Percentiles rank a stretch among this genome's conserved stretches.
Conservation (phyloP, 2,329 filamentous ascomycete genomes). For the Tolypocladium amazonense region DNA sequence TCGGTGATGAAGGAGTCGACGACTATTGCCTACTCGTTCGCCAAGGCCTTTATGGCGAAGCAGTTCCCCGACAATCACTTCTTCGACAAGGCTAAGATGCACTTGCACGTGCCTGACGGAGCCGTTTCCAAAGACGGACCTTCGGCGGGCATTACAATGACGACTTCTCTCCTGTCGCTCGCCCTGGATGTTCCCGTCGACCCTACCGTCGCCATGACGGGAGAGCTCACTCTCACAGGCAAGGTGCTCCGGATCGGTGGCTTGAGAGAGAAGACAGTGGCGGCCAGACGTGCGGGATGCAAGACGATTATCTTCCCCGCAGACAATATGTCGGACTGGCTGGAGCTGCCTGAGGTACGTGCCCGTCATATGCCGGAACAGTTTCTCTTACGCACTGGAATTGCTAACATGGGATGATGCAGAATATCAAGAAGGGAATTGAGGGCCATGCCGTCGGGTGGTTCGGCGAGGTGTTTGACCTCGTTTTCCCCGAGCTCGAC, state of each 20-base stretch:
- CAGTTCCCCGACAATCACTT: slow-evolving; percentile 86
- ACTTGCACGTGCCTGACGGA: slow-evolving; percentile 93
- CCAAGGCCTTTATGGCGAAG: slow-evolving; percentile 78
- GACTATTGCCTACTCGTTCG: slow-evolving; percentile 88
- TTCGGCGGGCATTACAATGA: slow-evolving; percentile 94
- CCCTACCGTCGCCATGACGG: slow-evolving; percentile 93
- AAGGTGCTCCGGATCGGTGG: slow-evolving; percentile 95
- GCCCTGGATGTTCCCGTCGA: slow-evolving; percentile 69
- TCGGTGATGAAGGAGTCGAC: slow-evolving; percentile 98
- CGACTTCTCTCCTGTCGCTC: slow-evolving; percentile 80
- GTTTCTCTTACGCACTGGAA: not conserved
- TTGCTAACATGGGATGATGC: slow-evolving; percentile 3
- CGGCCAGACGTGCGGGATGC: slow-evolving; percentile 82
- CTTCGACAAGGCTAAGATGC: slow-evolving; percentile 90
- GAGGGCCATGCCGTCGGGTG: slow-evolving; percentile 84
- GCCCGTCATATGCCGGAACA: not conserved
- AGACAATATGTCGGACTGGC: slow-evolving; percentile 95
- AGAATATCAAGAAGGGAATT: slow-evolving; percentile 98
- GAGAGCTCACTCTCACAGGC: slow-evolving; percentile 90
- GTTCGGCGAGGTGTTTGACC: slow-evolving; percentile 88
- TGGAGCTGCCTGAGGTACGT: slow-evolving; percentile 90
- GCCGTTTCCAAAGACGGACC: slow-evolving; percentile 92
- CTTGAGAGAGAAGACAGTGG: slow-evolving; percentile 92
- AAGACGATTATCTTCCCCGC: slow-evolving; percentile 90
- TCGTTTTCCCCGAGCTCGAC: slow-evolving; percentile 80